A percentile compares a stretch with the other conserved stretches of the same genome.
Conservation (phyloP, 805 yeast species). For the Torulaspora indica region DNA sequence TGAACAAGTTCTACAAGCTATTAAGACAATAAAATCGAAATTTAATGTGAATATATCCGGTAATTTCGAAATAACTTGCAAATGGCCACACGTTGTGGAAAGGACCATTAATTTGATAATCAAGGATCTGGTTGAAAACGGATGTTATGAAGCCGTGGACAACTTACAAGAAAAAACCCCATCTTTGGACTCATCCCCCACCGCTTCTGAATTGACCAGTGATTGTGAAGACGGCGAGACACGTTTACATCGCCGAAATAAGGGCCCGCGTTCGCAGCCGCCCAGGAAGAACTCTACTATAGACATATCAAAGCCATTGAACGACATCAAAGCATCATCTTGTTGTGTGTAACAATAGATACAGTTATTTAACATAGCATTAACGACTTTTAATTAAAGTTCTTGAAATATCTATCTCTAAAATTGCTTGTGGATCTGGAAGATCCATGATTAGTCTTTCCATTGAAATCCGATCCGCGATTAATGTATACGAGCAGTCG, state of each 20-base stretch:
- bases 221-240: constrained; percentile 4
- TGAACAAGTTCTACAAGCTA: constrained; percentile 37
- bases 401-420: constrained; percentile 70
- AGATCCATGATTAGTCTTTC: constrained; percentile 42
- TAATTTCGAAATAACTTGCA: constrained; percentile 46
- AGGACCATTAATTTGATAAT: constrained; percentile 39
- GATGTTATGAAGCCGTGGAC: constrained; percentile 36
- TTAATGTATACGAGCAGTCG: constrained; percentile 76
- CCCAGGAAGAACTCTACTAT: background rate
- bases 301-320: constrained; percentile 7
- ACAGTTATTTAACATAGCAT: constrained; percentile 2
- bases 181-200: constrained; percentile 8
- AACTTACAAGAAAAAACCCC: constrained; percentile 4
- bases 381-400: constrained; percentile 43
- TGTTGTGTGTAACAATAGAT: constrained; percentile 16
- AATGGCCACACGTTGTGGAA: constrained; percentile 38
- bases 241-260: constrained; percentile 1
- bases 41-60: constrained; percentile 38
- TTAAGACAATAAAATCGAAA: constrained; percentile 31
- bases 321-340: constrained; percentile 9
- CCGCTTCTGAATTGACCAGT: constrained; percentile 8
- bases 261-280: background rate
- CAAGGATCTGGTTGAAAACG: constrained; percentile 40
- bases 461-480: constrained; percentile 51
- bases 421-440: constrained; percentile 53